Conservation (phyloP, 73 alveolate species). For the Paramecium primaurelia region DNA sequence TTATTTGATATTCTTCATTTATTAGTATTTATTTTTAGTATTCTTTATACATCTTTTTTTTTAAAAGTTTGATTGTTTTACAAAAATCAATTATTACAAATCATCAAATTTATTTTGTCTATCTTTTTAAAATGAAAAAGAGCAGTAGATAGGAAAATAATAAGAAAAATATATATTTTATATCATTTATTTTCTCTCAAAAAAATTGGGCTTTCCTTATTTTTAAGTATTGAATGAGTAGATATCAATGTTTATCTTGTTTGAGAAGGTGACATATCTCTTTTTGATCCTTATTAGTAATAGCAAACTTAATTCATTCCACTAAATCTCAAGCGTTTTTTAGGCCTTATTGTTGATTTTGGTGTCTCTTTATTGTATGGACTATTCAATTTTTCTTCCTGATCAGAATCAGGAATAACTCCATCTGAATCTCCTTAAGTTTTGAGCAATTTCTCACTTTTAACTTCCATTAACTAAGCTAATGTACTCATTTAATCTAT, state of each 20-base stretch:
- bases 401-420: neutral
- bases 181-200: neutral
- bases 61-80: neutral
- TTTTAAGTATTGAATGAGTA: neutral
- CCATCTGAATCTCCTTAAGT: neutral
- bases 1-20: neutral
- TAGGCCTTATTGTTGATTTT: neutral
- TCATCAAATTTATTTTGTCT: no score
- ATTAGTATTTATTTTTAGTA: neutral
- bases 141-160: neutral
- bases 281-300: neutral
- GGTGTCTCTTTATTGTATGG: neutral
- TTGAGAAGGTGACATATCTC: neutral
- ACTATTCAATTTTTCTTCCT: neutral
- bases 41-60: neutral
- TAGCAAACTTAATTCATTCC: neutral
- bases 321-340: neutral
- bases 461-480: neutral
- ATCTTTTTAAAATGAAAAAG: neutral
- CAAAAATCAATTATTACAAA: neutral
- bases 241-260: neutral
- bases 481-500: neutral
- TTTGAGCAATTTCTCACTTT: neutral
- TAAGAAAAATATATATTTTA: neutral
- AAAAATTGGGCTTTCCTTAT: neutral